Conservation (phyloP, 164 flowering plant species). For the Piper longum region DNA sequence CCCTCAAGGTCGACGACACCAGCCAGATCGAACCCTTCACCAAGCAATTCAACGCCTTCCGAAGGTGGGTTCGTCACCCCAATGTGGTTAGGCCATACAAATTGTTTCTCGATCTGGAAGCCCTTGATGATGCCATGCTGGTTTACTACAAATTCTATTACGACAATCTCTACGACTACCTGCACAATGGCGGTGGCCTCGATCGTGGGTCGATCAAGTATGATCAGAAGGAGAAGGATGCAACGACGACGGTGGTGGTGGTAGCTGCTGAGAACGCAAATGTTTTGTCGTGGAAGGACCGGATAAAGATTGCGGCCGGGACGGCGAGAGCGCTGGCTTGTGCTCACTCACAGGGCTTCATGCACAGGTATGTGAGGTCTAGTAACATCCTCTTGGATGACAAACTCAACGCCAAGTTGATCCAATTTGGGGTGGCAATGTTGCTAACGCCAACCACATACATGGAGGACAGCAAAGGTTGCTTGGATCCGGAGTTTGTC, state of each 20-base stretch:
- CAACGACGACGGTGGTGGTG: not conserved
- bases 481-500: constrained; percentile 27
- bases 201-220: not conserved
- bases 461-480: constrained; percentile 17
- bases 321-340: constrained; percentile 19
- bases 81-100: constrained; percentile 19
- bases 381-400: constrained; percentile 25
- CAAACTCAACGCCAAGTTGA: constrained; percentile 17
- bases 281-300: constrained; percentile 12
- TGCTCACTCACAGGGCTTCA: constrained; percentile 19
- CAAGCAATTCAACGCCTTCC: constrained; percentile 13
- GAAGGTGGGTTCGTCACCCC: constrained; percentile 13
- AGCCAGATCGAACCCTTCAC: constrained; percentile 14
- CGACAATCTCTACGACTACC: constrained; percentile 13
- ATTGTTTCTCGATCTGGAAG: constrained; percentile 11
- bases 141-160: constrained; percentile 15
- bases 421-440: constrained; percentile 29
- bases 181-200: not conserved
- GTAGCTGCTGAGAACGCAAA: not conserved
- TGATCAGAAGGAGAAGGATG: not conserved
- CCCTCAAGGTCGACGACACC: constrained; percentile 10
- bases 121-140: constrained; percentile 14
- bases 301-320: constrained; percentile 16
- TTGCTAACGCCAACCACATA: constrained; percentile 15
- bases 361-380: constrained; percentile 29